A percentile compares a stretch with the other conserved stretches of the same genome.
Conservation (phyloP, 2,329 filamentous ascomycete species). For the Penicillium sp. region DNA sequence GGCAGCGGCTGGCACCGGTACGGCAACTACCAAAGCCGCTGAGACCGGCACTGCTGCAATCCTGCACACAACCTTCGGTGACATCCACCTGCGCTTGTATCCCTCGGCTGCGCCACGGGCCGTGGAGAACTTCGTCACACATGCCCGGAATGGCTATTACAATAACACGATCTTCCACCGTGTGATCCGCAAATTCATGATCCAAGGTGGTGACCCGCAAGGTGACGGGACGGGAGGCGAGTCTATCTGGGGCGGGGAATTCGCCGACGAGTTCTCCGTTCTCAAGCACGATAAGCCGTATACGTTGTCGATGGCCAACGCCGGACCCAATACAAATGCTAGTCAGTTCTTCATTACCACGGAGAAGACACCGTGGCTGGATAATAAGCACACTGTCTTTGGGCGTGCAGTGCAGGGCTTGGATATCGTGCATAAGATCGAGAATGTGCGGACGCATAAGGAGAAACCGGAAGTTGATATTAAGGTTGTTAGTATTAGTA, state of each 20-base stretch:
- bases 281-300: conserved; percentile 95
- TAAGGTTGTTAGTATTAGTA: conserved; percentile 83
- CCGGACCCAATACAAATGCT: conserved; percentile 90
- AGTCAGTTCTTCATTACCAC: conserved; percentile 99
- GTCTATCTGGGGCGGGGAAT: conserved; percentile 88
- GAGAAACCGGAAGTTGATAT: conserved; percentile 97
- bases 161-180: conserved; percentile 98
- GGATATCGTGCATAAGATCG: conserved; percentile 94
- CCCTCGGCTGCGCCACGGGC: conserved; percentile 90
- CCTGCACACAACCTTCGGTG: conserved; percentile 89
- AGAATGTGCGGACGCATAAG: conserved; percentile 80
- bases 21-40: conserved; percentile 58
- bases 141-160: conserved; percentile 87
- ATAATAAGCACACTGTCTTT: conserved; percentile 95
- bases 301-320: conserved; percentile 96
- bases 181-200: conserved; percentile 98
- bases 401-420: conserved; percentile 85
- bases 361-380: conserved; percentile 94
- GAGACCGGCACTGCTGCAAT: conserved; percentile 78
- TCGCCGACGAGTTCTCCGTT: conserved; percentile 89
- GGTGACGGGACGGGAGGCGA: conserved; percentile 89
- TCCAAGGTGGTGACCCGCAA: conserved; percentile 78
- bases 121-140: conserved; percentile 96
- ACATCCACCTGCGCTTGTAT: conserved; percentile 91
- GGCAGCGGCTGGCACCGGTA: conserved; percentile 50